Evolutionary conservation across 2,329 filamentous ascomycete species (phyloP), one percentile per base, ranked within the genome.

Genomic region (Teratosphaeria pseudoeucalypti): DNA sequence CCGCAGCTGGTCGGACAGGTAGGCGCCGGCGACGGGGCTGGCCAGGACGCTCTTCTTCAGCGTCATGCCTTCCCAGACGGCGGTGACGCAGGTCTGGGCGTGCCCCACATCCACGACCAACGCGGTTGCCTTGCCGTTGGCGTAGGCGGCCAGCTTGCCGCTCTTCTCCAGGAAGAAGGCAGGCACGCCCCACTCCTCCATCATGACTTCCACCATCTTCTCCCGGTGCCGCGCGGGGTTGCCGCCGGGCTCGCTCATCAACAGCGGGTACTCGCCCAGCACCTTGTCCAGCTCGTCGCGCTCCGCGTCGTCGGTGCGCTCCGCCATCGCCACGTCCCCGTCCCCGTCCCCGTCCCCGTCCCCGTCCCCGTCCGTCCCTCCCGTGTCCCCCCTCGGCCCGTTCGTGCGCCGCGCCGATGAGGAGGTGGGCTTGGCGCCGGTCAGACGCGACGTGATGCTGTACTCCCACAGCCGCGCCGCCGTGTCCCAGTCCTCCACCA

Each of bases 401-500:
- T 94, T 95, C 23, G 23, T 94, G 71, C 85, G 87, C 23, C 83
- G 79, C 0, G 90, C 85, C 54, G 86, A 82, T 7, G 23, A 23
- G 23, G 23, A 23, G 23, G 84, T 85, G 54, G 85, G 84, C 67
- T 85, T 85, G 58, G 86, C 81, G 60, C 89, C 89, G 57, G 94
- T 95, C 65, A 99, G 81, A 64, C 91, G 86, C 67, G 90, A 91
- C 61, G 92, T 89, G 64, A 99, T 88, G 69, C 91, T 86, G 75
- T 95, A 87, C 74, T 97, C 92, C 92, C 92, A 99, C 59, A 97
- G 78, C 73, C 87, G 87, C 61, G 89, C 83, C 32, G 92, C 92
- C 55, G 87, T 86, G 65, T 99, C 94, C 94, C 94, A 99, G 74
- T 99, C 92, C 74, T 96, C 90, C 55, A 99, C 94, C 56, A 92